phyloP scores from a whole-genome alignment of 179 eudicot species.

The Gypsophila paniculata region DNA sequence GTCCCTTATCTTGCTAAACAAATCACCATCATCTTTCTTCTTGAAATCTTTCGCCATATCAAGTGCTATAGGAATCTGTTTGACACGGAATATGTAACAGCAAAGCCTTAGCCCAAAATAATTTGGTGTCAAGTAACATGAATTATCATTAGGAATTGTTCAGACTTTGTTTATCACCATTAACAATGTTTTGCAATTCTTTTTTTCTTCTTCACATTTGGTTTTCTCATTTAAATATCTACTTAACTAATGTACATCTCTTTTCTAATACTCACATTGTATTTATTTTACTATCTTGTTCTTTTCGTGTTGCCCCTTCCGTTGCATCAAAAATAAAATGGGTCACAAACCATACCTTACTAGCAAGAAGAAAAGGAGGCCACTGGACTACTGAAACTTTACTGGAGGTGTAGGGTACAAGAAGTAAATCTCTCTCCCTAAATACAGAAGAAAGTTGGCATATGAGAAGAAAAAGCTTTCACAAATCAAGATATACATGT shows the following conservation, averaged over 20 bases:
- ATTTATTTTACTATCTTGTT: neutral
- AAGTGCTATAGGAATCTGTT: conserved; percentile 92
- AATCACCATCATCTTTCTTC: conserved; percentile 68
- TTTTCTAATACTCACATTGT: neutral
- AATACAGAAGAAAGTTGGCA: conserved; percentile 21
- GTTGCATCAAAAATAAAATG: conserved; percentile 11
- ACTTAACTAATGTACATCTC: neutral
- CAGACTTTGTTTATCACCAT: no score
- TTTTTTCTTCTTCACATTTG: neutral
- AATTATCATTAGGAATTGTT: no score
- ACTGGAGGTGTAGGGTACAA: conserved; percentile 84
- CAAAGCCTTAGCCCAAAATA: conserved; percentile 5
- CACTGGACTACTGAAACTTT: conserved; percentile 83
- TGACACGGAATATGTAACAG: conserved; percentile 3
- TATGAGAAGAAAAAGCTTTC: conserved; percentile 1
- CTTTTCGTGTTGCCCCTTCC: neutral
- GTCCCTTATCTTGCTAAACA: conserved; percentile 66
- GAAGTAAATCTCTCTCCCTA: conserved; percentile 93
- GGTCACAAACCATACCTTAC: conserved; percentile 59
- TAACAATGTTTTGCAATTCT: neutral
- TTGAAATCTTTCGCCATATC: conserved; percentile 98
- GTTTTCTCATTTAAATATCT: neutral
- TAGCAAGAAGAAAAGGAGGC: conserved; percentile 99
- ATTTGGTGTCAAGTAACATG: no score
- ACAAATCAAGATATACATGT: conserved; percentile 2